Base-by-base conservation (phyloP, 306 rosid genomes). In the Prunus salicina region DNA sequence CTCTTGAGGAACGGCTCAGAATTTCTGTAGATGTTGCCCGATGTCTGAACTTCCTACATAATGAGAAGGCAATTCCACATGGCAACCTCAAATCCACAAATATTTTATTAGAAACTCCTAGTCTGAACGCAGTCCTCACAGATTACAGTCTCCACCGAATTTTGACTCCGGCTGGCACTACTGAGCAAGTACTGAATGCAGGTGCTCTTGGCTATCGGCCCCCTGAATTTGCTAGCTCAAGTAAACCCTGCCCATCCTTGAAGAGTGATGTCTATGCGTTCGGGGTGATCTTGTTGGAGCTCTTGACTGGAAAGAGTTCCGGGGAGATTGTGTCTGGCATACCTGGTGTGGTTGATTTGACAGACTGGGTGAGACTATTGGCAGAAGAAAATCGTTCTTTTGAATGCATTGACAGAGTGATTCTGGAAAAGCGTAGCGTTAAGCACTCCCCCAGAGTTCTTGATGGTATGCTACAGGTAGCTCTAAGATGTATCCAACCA, bases 11-110 rank as follows among this genome's bases (percentile, higher is more conserved):
- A 65, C 79, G 96, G 80, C 81, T 84, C 3, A 81, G 79, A 75
- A 86, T 88, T 74, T 93, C 91, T 5, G 60, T 83, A 64, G 89
- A 89, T 22, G 84, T 88, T 19, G 92, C 88, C 3, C 81, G 72
- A 27, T 88, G 97, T 82, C 83, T 87, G 70, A 72, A 86, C 76
- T 92, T 76, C 88, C 80, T 92, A 16, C 96, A 90, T 12, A 82
- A 85, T 4, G 96, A 88, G 86, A 92, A 88, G 85, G 82, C 93
- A 55, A 92, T 92, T 79, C 97, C 93, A 18, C 96, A 90, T 67
- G 97, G 97, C 68, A 92, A 92, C 82, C 89, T 92, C 72, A 90
- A 90, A 87, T 88, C 92, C 71, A 84, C 91, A 5, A 92, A 92
- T 69, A 84, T 92, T 84, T 84, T 92, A 60, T 82, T 92, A 41